Evolutionary conservation across 2,329 filamentous ascomycete genomes (phyloP).

Genomic region (Alternaria alternata): DNA sequence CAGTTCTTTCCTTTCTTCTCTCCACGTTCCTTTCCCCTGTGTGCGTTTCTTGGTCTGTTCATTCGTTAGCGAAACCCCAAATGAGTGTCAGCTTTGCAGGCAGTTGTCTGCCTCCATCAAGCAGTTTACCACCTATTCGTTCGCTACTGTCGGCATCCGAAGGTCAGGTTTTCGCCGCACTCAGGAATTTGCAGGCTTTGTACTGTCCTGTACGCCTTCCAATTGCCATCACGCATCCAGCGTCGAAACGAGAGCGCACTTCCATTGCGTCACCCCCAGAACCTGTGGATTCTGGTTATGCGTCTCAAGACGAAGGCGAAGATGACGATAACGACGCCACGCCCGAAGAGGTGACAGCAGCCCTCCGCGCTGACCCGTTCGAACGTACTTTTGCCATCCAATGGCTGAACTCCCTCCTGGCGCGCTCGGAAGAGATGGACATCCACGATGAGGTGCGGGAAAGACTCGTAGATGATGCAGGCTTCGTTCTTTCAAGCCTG

Average conservation of each 20-base stretch:
- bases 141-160: slow-evolving; percentile 32
- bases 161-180: slow-evolving; percentile 30
- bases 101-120: slow-evolving; percentile 44
- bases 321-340: slow-evolving; percentile 24
- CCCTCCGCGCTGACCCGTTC: slow-evolving; percentile 44
- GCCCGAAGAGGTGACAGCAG: slow-evolving; percentile 35
- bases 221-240: slow-evolving; percentile 21
- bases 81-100: slow-evolving; percentile 38
- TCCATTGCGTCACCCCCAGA: slow-evolving; percentile 28
- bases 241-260: slow-evolving; percentile 19
- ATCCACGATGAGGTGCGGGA: slow-evolving; percentile 34
- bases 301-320: slow-evolving; percentile 44
- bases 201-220: slow-evolving; percentile 49
- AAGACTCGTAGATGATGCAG: slow-evolving; percentile 42
- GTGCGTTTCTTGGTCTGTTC: slow-evolving; percentile 8
- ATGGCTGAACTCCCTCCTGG: slow-evolving; percentile 47
- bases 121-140: slow-evolving; percentile 42
- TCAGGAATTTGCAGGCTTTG: slow-evolving; percentile 39
- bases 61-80: slow-evolving; percentile 16
- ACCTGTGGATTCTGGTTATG: slow-evolving; percentile 47
- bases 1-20: slow-evolving; percentile 23
- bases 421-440: slow-evolving; percentile 38
- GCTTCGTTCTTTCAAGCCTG: slow-evolving; percentile 43
- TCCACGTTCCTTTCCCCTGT: slow-evolving; percentile 10
- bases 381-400: slow-evolving; percentile 42